phyloP scores from a whole-genome alignment of 352 stramenopile genomes.

The Pythium oligandrum region DNA sequence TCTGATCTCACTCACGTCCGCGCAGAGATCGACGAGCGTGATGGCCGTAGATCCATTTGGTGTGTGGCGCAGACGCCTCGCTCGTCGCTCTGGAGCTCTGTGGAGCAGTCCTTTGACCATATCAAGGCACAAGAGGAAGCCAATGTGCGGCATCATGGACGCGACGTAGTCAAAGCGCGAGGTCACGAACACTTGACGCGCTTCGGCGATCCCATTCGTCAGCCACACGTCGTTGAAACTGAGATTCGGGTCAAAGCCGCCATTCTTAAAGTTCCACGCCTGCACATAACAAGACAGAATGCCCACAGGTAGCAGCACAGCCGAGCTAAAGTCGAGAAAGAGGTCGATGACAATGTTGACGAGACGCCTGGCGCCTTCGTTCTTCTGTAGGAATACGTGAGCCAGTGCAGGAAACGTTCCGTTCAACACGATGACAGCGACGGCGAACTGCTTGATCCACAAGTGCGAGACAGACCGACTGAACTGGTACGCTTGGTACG shows the following conservation, averaged over 20 bases:
- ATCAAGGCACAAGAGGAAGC: conserved; percentile 5
- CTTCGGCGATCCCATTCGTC: conserved; percentile 7
- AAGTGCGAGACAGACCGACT: conserved; percentile 9
- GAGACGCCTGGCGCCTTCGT: conserved; percentile 1
- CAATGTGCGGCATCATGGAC: conserved; percentile 9
- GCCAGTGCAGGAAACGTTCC: conserved; percentile 12
- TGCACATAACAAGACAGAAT: conserved; percentile 17
- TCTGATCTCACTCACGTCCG: neutral
- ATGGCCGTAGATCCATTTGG: too few species aligned
- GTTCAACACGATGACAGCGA: conserved; percentile 14
- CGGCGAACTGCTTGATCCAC: conserved; percentile 21
- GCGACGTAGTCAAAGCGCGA: conserved; percentile 10
- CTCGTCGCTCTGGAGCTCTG: too few species aligned
- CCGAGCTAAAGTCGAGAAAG: conserved; percentile 16
- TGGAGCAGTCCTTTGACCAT: conserved; percentile 10
- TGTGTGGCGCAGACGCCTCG: too few species aligned
- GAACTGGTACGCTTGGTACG: conserved; percentile 19
- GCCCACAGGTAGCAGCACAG: conserved; percentile 16
- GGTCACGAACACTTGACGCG: conserved; percentile 14
- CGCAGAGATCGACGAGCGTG: neutral
- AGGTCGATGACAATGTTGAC: conserved; percentile 11
- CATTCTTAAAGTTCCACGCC: neutral
- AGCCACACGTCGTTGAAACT: conserved; percentile 15
- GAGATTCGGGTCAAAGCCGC: neutral
- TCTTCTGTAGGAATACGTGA: neutral